phyloP scores from a whole-genome alignment of 148 eudicot genomes.

The Pharnaceum exiguum region DNA sequence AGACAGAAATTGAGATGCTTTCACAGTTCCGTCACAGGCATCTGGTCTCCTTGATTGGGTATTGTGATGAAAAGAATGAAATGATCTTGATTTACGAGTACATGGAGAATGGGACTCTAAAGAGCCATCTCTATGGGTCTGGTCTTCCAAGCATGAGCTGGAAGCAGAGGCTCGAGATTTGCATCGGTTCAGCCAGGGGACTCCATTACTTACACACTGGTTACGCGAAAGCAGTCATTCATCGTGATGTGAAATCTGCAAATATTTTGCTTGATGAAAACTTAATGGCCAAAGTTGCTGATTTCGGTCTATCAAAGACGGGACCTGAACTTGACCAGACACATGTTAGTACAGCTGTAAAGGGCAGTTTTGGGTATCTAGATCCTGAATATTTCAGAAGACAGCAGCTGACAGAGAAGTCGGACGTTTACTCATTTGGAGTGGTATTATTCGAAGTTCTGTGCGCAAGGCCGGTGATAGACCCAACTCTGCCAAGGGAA shows the following conservation, averaged over 20 bases:
- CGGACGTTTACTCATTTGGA: conserved; percentile 38
- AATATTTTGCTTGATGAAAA: conserved; percentile 40
- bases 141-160: conserved; percentile 25
- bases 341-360: conserved; percentile 41
- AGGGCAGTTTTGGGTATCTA: conserved; percentile 37
- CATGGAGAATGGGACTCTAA: conserved; percentile 40
- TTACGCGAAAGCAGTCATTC: conserved; percentile 34
- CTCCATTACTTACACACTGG: conserved; percentile 45
- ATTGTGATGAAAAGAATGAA: conserved; percentile 39
- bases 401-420: conserved; percentile 30
- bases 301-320: conserved; percentile 40
- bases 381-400: conserved; percentile 35
- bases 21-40: conserved; percentile 39
- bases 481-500: conserved; percentile 31
- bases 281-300: conserved; percentile 36
- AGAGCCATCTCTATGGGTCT: conserved; percentile 36
- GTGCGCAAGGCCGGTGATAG: conserved; percentile 37
- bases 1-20: conserved; percentile 36
- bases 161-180: conserved; percentile 42
- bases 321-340: conserved; percentile 40
- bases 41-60: conserved; percentile 40
- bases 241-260: conserved; percentile 43
- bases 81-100: conserved; percentile 42
- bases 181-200: conserved; percentile 38
- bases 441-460: conserved; percentile 39